phyloP scores from a whole-genome alignment of 768 basidiomycete genomes.

The Lactifluus pinguis region DNA sequence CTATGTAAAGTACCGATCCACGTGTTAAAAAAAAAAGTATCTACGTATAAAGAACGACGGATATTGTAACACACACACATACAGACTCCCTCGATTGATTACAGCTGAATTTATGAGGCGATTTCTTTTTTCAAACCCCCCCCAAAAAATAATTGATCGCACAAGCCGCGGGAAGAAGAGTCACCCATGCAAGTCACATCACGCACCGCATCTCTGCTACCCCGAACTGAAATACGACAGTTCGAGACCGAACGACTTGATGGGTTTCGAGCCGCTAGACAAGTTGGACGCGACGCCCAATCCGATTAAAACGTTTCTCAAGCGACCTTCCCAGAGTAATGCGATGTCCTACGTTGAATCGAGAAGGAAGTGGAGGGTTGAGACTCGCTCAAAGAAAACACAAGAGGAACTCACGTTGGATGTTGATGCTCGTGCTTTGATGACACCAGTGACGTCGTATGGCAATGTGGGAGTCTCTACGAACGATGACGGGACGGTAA shows the following conservation, averaged over 20 bases:
- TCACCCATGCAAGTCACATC: background rate
- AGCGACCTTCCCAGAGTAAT: constrained; percentile 87
- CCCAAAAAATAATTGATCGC: background rate
- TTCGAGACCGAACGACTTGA: constrained; percentile 85
- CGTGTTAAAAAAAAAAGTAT: too few relatives aligned
- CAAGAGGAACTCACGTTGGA: constrained; percentile 55
- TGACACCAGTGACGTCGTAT: constrained; percentile 60
- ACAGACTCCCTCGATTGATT: background rate
- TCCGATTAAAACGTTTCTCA: constrained; percentile 83
- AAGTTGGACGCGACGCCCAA: constrained; percentile 89
- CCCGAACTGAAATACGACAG: constrained; percentile 83
- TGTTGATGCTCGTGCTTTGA: constrained; percentile 86
- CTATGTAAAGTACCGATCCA: too few relatives aligned
- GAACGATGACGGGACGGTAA: constrained; percentile 17
- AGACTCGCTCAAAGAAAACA: background rate
- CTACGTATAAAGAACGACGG: too few relatives aligned
- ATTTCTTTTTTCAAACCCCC: too few relatives aligned
- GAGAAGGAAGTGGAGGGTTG: background rate
- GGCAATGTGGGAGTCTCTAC: constrained; percentile 18
- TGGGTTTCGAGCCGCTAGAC: constrained; percentile 74
- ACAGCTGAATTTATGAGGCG: background rate
- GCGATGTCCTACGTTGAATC: constrained; percentile 59
- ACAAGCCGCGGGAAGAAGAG: background rate
- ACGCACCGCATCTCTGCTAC: constrained; percentile 15
- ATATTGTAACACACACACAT: background rate